Base-by-base conservation (phyloP, 2,329 filamentous ascomycete species). In the Waltergamsia citrina region DNA sequence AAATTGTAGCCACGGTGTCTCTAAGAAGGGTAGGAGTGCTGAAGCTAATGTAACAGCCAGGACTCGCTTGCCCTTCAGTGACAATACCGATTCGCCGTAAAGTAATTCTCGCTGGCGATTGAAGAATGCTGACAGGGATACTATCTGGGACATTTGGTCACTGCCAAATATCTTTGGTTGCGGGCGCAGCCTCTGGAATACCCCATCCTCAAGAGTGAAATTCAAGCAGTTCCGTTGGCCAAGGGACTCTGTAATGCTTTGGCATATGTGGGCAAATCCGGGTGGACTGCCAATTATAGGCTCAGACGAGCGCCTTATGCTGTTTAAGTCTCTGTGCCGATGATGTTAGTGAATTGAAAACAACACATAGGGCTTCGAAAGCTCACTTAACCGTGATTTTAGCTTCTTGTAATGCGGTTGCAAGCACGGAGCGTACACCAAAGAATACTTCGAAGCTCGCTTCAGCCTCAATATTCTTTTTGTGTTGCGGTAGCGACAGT, bases 321-420 rank as follows among this genome's bases (percentile, higher is more conserved):
- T 20, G 3, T 32, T 15, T 15, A 32, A 9, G 10, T 32, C 19
- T 22, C 29, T 22, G 5, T 8, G 18, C 15, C 29, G 15, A 7
- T 19, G 12, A 15, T 20, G 19, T 32, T 19, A 32, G 29, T 19
- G 5, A 26, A 26, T 29, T n/a, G 10, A 6, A 14, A 10, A 9
- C 4, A 21, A 11, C 29, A 8, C 19, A 20, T 12, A 19, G 22
- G 16, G 5, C 9, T 3, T 15, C 7, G 16, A 21, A 19, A 17
- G 29, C 37, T 38, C 34, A 43, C 41, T 43, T 43, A 37, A 43
- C 28, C 20, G 41, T 43, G 15, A 43, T 43, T 19, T 40, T 43
- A n/a, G 41, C 41, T 34, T 43, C 41, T 32, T 43, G 39, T 37
- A 43, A 36, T 34, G 37, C 12, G 29, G 12, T 42, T 29, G 32